A percentile compares a stretch with the other conserved stretches of the same genome.
Evolutionary conservation across 805 yeast genomes (phyloP).

Genomic region (Ogataea methylovora): DNA sequence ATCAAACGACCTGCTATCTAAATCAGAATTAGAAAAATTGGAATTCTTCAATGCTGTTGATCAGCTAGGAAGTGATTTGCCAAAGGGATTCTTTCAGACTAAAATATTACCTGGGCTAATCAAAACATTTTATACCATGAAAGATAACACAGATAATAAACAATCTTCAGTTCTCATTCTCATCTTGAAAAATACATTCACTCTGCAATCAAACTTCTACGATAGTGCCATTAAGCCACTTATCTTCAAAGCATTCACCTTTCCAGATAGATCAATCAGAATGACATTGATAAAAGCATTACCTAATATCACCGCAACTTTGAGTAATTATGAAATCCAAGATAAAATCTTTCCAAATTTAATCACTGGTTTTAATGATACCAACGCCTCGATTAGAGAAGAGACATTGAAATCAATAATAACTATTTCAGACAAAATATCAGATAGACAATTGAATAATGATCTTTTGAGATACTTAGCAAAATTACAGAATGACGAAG

Average conservation of each 20-base stretch:
- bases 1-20: conserved; percentile 48
- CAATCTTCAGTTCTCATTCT: conserved; percentile 30
- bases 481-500: conserved; percentile 69
- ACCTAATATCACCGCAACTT: conserved; percentile 41
- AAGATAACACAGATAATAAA: conserved; percentile 13
- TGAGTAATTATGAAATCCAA: conserved; percentile 57
- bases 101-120: conserved; percentile 67
- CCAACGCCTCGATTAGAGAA: conserved; percentile 73
- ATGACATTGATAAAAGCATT: conserved; percentile 60
- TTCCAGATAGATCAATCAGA: conserved; percentile 73
- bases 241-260: conserved; percentile 52
- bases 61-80: conserved; percentile 31
- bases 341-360: conserved; percentile 60
- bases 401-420: conserved; percentile 65
- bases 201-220: conserved; percentile 22
- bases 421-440: conserved; percentile 51
- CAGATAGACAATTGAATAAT: conserved; percentile 78
- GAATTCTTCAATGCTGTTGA: conserved; percentile 32
- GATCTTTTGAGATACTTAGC: conserved; percentile 79
- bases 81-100: conserved; percentile 45
- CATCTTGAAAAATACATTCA: conserved; percentile 29
- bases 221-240: conserved; percentile 47
- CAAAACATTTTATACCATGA: conserved; percentile 28
- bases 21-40: conserved; percentile 41
- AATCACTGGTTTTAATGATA: conserved; percentile 79